Base-by-base conservation (phyloP, 179 eudicot genomes). In the Gypsophila paniculata region DNA sequence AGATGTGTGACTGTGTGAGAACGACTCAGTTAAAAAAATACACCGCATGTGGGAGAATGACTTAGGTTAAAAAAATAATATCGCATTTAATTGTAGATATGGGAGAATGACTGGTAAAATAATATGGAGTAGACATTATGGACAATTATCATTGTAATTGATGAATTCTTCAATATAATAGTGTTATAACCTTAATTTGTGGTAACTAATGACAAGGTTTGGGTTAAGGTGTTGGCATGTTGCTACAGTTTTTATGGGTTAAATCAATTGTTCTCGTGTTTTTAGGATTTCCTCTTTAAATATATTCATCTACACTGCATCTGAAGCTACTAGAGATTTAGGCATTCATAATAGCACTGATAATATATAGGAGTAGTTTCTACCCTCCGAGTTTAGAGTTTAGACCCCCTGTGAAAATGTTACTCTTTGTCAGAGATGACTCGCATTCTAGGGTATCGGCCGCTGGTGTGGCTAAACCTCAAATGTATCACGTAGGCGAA, bases 161-260 rank as follows among this genome's bases (percentile, higher is more conserved):
- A 59, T 48, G 13, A 42, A 34, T 49, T 22, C 26, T 21, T 39
- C 21, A 60, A 21, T 73, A 49, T 18, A 70, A 61, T 70, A 76
- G 21, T 29, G 32, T 21, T 48, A 17, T 26, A 39, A 61, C 48
- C 55, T 54, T 55, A 17, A 44, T 71, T 74, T 51, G 19, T 61
- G 63, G 66, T 42, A 9, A 42, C 46, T 74, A 77, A 48, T 74
- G 78, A 42, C 69, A 69, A 42, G 34, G 75, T 46, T 66, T 58
- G 62, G 48, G 61, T 23, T 54, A 54, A 26, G 32, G 29, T 64
- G 52, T 64, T 44, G 68, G 68, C 52, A 22, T 2, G 51, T 42
- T 29, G 26, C 39, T 73, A 49, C 58, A 71, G 13, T 25, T 65
- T 74, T 60, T 60, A 36, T 15, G 71, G 68, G 26, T 69, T 61